Conservation (phyloP, 1,284 basidiomycete genomes). For the Apiotrichum veenhuisii region DNA sequence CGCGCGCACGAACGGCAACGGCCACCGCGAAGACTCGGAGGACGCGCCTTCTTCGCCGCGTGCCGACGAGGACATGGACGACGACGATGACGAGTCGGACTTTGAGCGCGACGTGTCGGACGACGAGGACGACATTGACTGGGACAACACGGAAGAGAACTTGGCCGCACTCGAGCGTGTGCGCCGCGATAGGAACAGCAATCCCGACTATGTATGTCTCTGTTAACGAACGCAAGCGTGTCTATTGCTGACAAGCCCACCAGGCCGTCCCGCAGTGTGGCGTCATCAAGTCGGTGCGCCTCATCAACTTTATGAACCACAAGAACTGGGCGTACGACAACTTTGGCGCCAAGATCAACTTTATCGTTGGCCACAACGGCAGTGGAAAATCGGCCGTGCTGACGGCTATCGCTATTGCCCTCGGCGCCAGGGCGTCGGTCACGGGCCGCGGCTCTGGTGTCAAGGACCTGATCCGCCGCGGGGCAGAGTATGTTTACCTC, state of each 20-base stretch:
- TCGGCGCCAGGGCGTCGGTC: slow-evolving; percentile 84
- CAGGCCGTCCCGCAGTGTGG: slow-evolving; percentile 77
- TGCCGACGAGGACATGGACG: neutral
- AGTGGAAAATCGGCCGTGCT: slow-evolving; percentile 90
- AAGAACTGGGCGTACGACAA: slow-evolving; percentile 66
- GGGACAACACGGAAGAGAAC: slow-evolving; percentile 20
- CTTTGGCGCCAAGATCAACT: slow-evolving; percentile 90
- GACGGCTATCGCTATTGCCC: slow-evolving; percentile 85
- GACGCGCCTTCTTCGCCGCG: neutral
- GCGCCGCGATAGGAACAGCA: neutral
- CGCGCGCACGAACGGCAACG: neutral
- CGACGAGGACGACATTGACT: slow-evolving; percentile 10
- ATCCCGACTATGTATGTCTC: neutral
- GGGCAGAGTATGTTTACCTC: slow-evolving; percentile 60
- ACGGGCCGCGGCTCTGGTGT: slow-evolving; percentile 85
- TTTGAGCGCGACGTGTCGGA: slow-evolving; percentile 9
- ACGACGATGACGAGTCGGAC: slow-evolving; percentile 9
- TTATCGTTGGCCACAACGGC: slow-evolving; percentile 80
- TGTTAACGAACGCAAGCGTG: neutral
- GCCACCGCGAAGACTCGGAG: neutral
- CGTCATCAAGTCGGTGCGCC: slow-evolving; percentile 77
- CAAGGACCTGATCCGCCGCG: slow-evolving; percentile 84
- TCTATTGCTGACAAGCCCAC: no score
- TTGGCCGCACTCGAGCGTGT: neutral
- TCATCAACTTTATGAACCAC: slow-evolving; percentile 98